A percentile compares a stretch with the other conserved stretches of the same genome.
These are phyloP conservation scores for Vararia minispora DNA, from an alignment of 768 basidiomycete genomes.

Conservation along the genomic window DNA sequence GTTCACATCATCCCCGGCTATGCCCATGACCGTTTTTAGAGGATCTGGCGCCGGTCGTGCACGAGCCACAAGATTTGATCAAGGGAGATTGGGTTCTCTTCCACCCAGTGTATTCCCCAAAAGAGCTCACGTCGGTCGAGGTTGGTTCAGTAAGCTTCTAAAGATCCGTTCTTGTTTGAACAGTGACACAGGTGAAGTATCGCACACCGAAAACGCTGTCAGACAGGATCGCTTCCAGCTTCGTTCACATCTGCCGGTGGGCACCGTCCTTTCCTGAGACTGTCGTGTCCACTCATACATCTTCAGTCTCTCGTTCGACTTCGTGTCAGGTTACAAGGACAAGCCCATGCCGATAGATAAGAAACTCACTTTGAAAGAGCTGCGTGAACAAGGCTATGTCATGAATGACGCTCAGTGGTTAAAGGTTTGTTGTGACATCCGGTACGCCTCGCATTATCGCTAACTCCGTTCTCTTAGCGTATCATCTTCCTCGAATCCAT, in stretches of 20 bases:
- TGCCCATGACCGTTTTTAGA: too few relatives aligned
- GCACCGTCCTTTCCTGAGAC: slow-evolving; percentile 3
- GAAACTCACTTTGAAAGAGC: slow-evolving; percentile 59
- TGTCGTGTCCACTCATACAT: not conserved
- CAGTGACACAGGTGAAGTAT: slow-evolving; percentile 49
- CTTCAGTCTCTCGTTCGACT: slow-evolving; percentile 42
- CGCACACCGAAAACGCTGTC: slow-evolving; percentile 48
- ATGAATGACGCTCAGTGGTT: slow-evolving; percentile 74
- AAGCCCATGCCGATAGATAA: slow-evolving; percentile 46
- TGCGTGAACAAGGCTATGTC: slow-evolving; percentile 63
- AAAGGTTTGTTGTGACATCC: slow-evolving; percentile 30
- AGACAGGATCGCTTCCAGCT: slow-evolving; percentile 60
- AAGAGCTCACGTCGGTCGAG: slow-evolving; percentile 64
- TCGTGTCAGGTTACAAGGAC: slow-evolving; percentile 81
- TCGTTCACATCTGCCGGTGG: slow-evolving; percentile 49
- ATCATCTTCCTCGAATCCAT: slow-evolving; percentile 76
- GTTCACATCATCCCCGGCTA: too few relatives aligned
- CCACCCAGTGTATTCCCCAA: slow-evolving; percentile 79
- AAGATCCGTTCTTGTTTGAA: not conserved
- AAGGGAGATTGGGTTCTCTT: slow-evolving; percentile 83
- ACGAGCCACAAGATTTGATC: too few relatives aligned
- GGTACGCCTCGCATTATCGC: not conserved
- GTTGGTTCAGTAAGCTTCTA: slow-evolving; percentile 23
- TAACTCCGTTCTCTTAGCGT: slow-evolving; percentile 28
- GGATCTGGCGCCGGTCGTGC: too few relatives aligned